phyloP scores from a whole-genome alignment of 805 yeast genomes.

The Wickerhamomyces mucosus region DNA sequence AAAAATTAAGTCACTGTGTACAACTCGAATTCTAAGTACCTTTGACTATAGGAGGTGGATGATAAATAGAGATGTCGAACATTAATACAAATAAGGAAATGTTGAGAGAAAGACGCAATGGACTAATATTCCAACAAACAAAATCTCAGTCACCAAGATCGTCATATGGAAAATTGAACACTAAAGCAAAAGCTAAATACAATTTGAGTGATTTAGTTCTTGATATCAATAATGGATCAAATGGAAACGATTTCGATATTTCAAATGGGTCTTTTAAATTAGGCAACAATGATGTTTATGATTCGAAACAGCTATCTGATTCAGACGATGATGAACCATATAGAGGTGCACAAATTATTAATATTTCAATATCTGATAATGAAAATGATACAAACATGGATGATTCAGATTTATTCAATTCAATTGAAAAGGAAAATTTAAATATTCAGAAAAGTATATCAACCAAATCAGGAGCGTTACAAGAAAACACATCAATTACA shows the following conservation, averaged over 20 bases:
- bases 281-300: constrained; percentile 14
- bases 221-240: constrained; percentile 5
- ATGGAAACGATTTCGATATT: constrained; percentile 13
- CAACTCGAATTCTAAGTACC: too few species aligned
- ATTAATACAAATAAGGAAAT: too few species aligned
- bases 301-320: neutral
- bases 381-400: constrained; percentile 14
- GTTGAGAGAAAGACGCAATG: constrained; percentile 20
- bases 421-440: constrained; percentile 3
- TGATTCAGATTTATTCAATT: constrained; percentile 8
- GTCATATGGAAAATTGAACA: constrained; percentile 17
- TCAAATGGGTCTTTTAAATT: constrained; percentile 17
- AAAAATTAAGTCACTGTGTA: too few species aligned
- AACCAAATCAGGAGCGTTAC: constrained; percentile 6
- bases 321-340: constrained; percentile 12
- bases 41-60: too few species aligned
- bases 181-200: constrained; percentile 16
- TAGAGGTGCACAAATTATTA: constrained; percentile 12
- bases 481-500: constrained; percentile 14
- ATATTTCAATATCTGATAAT: constrained; percentile 18
- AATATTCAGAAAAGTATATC: constrained; percentile 7
- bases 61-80: too few species aligned
- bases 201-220: constrained; percentile 16
- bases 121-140: constrained; percentile 15
- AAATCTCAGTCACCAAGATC: constrained; percentile 8